Evolutionary conservation across 1,139 yeast species (phyloP).

Genomic region (Taiozyma sp.): DNA sequence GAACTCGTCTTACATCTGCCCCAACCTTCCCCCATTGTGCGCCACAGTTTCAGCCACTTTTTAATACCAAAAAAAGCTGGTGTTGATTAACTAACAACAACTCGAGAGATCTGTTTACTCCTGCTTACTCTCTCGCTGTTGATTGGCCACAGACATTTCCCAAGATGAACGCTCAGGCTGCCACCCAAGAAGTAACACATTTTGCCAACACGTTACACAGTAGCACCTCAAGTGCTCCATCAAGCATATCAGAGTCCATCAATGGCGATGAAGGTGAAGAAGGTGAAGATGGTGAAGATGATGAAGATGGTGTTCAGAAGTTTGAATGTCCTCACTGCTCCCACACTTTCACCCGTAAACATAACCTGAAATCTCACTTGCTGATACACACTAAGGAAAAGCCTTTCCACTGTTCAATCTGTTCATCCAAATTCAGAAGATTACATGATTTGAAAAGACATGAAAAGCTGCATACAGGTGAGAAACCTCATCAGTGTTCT

Average conservation of each 20-base stretch:
- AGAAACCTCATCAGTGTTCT: conserved; percentile 58
- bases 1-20: background rate
- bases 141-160: background rate
- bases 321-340: conserved; percentile 55
- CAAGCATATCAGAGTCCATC: background rate
- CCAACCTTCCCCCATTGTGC: background rate
- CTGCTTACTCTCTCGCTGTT: no score
- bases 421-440: conserved; percentile 60
- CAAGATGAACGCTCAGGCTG: background rate
- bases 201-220: background rate
- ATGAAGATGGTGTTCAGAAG: conserved; percentile 14
- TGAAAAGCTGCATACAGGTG: conserved; percentile 71
- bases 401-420: conserved; percentile 63
- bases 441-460: conserved; percentile 76
- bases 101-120: background rate
- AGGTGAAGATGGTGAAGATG: background rate
- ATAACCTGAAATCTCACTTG: conserved; percentile 69
- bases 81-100: background rate
- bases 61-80: background rate
- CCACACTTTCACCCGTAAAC: conserved; percentile 50
- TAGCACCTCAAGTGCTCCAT: background rate
- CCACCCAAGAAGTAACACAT: background rate
- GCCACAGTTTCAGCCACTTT: background rate
- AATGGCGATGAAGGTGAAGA: background rate
- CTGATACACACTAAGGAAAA: conserved; percentile 62